Base-by-base conservation (phyloP, 805 yeast genomes). In the Brettanomyces anomalus region DNA sequence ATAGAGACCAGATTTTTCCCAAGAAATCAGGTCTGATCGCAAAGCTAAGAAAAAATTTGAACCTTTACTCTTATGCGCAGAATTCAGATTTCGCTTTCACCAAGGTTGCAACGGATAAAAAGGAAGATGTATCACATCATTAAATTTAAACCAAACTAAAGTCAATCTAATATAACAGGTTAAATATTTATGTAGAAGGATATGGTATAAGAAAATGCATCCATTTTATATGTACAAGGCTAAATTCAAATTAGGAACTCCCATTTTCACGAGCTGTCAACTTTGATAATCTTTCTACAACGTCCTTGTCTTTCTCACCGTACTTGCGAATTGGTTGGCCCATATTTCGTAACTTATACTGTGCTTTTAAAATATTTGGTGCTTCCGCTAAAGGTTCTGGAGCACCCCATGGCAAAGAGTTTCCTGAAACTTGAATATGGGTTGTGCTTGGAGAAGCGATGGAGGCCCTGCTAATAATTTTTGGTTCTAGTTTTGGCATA, bases 1-100 rank as follows among this genome's bases (percentile, higher is more conserved):
- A 59, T 41, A 48, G 65, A 41, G 65, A 61, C 40, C 65, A 61
- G 42, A 46, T 24, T 5, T 15, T n/a, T 36, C 34, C 7, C 15
- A 32, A 16, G 13, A 14, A 33, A 10, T 30, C 34, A 14, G 26
- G 17, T 2, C 18, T 39, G 20, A 37, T 40, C 37, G 33, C 46
- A 37, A 24, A 41, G 40, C n/a, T 48, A 43, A 33, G 49, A 46
- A 34, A 36, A 46, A 33, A 46, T 50, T 4, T 49, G 56, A 38
- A 45, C 16, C 3, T 51, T 2, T 49, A 44, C 42, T 53, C 61
- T 5, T 46, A 46, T 24, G 44, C 56, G 16, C 62, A 59, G 40
- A 31, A 17, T 5, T 28, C 32, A 2, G 55, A 59, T 40, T 48
- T 49, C 15, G 55, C 45, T 39, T 59, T 45, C 38, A 48, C 54